Percentiles rank a stretch among this genome's conserved stretches.
Evolutionary conservation across 495 filamentous ascomycete genomes (phyloP).

Genomic region (Filosporella fistucella): DNA sequence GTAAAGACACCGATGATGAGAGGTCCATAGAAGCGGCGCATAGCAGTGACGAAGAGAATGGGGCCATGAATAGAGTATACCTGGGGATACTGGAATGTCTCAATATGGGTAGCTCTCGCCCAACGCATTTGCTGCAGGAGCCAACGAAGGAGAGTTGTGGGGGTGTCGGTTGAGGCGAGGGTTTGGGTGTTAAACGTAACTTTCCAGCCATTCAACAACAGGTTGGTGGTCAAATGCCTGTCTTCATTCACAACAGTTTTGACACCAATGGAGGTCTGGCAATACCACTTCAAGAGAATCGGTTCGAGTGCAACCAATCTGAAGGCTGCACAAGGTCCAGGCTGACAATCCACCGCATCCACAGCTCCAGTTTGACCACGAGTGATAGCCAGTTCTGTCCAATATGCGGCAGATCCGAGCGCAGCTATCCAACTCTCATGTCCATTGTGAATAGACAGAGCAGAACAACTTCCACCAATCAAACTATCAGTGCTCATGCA

Average conservation of each 20-base stretch:
- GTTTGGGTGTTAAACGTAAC: constrained; percentile 30
- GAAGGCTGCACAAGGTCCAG: constrained; percentile 29
- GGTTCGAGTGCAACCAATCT: constrained; percentile 26
- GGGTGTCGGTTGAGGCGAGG: constrained; percentile 30
- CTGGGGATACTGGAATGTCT: constrained; percentile 31
- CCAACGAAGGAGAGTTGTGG: constrained; percentile 29
- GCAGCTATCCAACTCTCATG: constrained; percentile 24
- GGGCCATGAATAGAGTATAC: constrained; percentile 29
- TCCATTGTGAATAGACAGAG: constrained; percentile 29
- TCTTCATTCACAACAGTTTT: constrained; percentile 33
- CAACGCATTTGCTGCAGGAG: constrained; percentile 33
- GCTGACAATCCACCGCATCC: constrained; percentile 27
- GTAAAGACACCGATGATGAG: constrained; percentile 25
- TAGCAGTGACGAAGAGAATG: constrained; percentile 31
- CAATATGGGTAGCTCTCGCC: constrained; percentile 31
- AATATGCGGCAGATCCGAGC: constrained; percentile 30
- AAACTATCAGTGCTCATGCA: constrained; percentile 27
- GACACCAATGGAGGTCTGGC: constrained; percentile 27
- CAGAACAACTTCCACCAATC: constrained; percentile 29
- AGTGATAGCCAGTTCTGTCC: constrained; percentile 30
- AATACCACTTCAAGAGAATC: constrained; percentile 29
- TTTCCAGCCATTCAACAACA: constrained; percentile 31
- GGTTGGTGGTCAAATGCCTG: constrained; percentile 31
- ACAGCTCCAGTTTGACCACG: constrained; percentile 24
- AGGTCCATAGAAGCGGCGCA: constrained; percentile 28